Percentiles rank a stretch among this genome's conserved stretches.
Evolutionary conservation across 2,329 filamentous ascomycete species (phyloP).

Genomic region (Dactylellina drechsleri): DNA sequence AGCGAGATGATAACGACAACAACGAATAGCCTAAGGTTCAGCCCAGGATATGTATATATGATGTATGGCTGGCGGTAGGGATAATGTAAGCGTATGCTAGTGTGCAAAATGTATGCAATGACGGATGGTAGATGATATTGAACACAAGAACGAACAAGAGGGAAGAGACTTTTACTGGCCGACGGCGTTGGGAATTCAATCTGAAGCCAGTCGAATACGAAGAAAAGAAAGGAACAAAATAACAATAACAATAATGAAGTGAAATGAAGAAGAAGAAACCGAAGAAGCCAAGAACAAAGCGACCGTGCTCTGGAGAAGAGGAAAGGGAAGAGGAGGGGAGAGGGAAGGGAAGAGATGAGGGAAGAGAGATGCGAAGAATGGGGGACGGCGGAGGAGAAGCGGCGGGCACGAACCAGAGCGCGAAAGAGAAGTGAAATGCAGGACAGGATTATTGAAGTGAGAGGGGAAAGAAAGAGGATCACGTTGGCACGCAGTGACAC

Average conservation of each 20-base stretch:
- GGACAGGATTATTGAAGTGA: background rate
- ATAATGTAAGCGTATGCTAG: background rate
- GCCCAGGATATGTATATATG: background rate
- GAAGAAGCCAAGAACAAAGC: slow-evolving; percentile 13
- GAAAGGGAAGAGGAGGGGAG: slow-evolving; percentile 1
- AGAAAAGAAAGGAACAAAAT: slow-evolving; percentile 14
- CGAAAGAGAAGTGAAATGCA: too few relatives aligned
- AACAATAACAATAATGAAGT: background rate
- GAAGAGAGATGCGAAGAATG: slow-evolving; percentile 1
- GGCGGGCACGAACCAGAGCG: too few relatives aligned
- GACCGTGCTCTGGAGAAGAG: slow-evolving; percentile 5
- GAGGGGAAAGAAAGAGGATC: slow-evolving; percentile 16
- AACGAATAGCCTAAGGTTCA: slow-evolving; percentile 25
- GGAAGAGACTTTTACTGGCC: slow-evolving; percentile 26
- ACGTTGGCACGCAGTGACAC: slow-evolving; percentile 28
- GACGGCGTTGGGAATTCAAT: slow-evolving; percentile 25
- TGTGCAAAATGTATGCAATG: background rate
- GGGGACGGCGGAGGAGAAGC: background rate
- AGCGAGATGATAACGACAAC: background rate
- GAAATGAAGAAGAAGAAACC: slow-evolving; percentile 1
- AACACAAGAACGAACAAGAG: slow-evolving; percentile 9
- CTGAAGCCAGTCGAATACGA: slow-evolving; percentile 27
- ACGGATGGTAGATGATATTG: too few relatives aligned
- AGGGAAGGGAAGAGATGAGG: slow-evolving; percentile 1
- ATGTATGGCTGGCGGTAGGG: background rate